These are phyloP conservation scores for Penicillium polonicum DNA, from an alignment of 2,329 filamentous ascomycete species.

Conservation along the genomic window DNA sequence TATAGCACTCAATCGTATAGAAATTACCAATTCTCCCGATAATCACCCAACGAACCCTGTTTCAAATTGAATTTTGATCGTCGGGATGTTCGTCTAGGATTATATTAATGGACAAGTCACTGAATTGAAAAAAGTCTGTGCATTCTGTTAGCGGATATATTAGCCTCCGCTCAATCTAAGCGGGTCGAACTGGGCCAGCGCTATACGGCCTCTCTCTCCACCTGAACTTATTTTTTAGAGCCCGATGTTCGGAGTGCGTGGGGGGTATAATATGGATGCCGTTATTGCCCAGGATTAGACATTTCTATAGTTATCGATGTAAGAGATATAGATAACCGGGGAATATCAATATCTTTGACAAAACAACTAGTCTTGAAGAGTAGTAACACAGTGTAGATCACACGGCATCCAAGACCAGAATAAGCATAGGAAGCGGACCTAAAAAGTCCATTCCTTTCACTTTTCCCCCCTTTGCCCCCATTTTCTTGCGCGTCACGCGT, in stretches of 20 bases:
- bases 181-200: conserved; percentile 1
- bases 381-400: conserved; percentile 2
- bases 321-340: background rate
- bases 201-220: background rate
- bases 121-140: conserved; percentile 5
- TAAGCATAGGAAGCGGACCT: background rate
- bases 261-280: background rate
- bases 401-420: conserved; percentile 9
- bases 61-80: conserved; percentile 9
- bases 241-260: background rate
- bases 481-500: conserved; percentile 12
- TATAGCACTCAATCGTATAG: background rate
- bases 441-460: conserved; percentile 2
- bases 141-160: conserved; percentile 4
- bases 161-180: conserved; percentile 5
- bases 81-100: conserved; percentile 9
- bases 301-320: background rate
- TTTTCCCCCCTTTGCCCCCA: conserved; percentile 16
- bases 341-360: background rate
- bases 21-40: background rate
- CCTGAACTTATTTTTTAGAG: background rate
- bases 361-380: conserved; percentile 4
- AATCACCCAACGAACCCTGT: background rate
- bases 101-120: conserved; percentile 7
- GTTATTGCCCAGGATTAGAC: background rate